Evolutionary conservation across 768 basidiomycete species (phyloP), one percentile per base, ranked within the genome.

Genomic region (Sutorius australiensis): DNA sequence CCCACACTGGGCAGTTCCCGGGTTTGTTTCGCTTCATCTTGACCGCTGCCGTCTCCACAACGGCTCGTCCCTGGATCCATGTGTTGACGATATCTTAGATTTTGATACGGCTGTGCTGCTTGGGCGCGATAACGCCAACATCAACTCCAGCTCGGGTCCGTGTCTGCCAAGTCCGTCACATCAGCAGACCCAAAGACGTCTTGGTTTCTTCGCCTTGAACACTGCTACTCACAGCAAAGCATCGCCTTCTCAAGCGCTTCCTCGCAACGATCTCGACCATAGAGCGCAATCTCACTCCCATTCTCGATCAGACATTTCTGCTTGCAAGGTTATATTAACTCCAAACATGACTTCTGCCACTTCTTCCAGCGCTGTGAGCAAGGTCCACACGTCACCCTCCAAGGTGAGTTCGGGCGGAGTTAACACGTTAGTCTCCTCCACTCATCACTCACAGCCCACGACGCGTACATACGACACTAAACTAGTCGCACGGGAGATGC

Each of bases 401-500:
- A 72, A 72, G 62, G 72, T 67, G 54, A 40, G 66, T 61, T 61
- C 21, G 36, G 56, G 55, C 61, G 57, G 60, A 67, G 59, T 56
- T 61, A 54, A 39, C 48, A 34, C 43, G 33, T 44, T 17, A 37
- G 34, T 60, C 27, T 50, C 24, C 46, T 48, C 53, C 50, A 41
- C 54, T 52, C 40, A 55, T 31, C 37, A 50, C 33, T 34, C 54
- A 78, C 70, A 78, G 36, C 79, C 82, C 10, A 80, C 86, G 65
- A 77, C 80, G 21, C 83, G 88, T 19, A 88, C 87, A 1, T 90
- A 89, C 68, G 87, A 89, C 71, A 77, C 86, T 14, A 89, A 91
- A 67, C 75, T 89, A 43, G 87, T 92, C 58, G 80, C 86, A 3
- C 81, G 87, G 37, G 90, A 92, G 69, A 91, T 92, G 88, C 88